Conservation (phyloP, 805 yeast genomes). For the Cyberlindnera mississippiensis region DNA sequence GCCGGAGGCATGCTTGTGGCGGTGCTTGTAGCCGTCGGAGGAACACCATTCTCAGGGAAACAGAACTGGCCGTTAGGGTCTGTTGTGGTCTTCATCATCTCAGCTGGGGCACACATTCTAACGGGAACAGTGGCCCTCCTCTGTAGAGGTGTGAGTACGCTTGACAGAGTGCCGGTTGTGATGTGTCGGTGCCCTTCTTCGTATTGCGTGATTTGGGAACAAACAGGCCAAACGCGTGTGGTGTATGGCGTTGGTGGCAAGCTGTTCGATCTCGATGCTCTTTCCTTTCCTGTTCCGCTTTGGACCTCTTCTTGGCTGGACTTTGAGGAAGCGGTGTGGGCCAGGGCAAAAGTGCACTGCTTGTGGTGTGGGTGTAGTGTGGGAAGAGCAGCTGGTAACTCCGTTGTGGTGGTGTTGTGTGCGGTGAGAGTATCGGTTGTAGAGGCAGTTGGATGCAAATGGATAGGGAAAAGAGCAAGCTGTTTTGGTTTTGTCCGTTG, state of each 20-base stretch:
- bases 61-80: conserved; percentile 1
- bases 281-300: too few relatives aligned
- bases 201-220: not conserved
- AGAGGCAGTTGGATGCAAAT: not conserved
- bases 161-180: not conserved
- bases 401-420: too few relatives aligned
- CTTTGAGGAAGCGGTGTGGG: too few relatives aligned
- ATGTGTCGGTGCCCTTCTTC: not conserved
- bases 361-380: too few relatives aligned
- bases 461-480: not conserved
- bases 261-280: too few relatives aligned
- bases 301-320: too few relatives aligned
- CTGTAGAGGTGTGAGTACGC: too few relatives aligned
- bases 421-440: too few relatives aligned
- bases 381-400: not conserved
- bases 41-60: too few relatives aligned
- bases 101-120: not conserved
- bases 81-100: not conserved
- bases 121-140: not conserved
- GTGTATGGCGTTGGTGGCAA: not conserved
- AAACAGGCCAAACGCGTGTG: not conserved
- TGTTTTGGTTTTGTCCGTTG: not conserved
- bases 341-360: too few relatives aligned
- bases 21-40: too few relatives aligned
- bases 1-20: not conserved